Percentiles rank a stretch among this genome's conserved stretches.
Evolutionary conservation across 306 rosid species (phyloP).

Genomic region (Dryas octopetala): DNA sequence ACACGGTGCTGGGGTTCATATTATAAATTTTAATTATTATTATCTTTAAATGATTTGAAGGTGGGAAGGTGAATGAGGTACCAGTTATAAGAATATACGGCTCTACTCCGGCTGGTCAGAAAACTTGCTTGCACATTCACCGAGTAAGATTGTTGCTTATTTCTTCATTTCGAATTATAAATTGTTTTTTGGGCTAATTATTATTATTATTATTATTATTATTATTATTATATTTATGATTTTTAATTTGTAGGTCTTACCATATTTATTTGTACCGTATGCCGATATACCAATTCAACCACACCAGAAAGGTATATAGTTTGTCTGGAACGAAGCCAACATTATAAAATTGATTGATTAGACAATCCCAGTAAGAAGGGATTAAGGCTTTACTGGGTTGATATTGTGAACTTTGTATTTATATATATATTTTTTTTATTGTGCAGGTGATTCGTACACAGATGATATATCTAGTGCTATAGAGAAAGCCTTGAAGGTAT

Average conservation of each 20-base stretch:
- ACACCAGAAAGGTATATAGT: slow-evolving; percentile 51
- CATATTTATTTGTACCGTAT: slow-evolving; percentile 81
- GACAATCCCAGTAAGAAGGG: neutral
- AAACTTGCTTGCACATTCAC: slow-evolving; percentile 87
- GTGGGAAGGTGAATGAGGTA: slow-evolving; percentile 80
- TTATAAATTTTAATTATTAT: neutral
- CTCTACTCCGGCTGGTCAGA: slow-evolving; percentile 93
- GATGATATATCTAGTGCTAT: slow-evolving; percentile 55
- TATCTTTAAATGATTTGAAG: slow-evolving; percentile 28
- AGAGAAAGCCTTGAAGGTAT: slow-evolving; percentile 91
- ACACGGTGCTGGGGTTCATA: neutral
- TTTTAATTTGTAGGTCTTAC: slow-evolving; percentile 58
- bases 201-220: too few species aligned
- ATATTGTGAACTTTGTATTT: neutral
- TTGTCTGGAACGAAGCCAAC: slow-evolving; percentile 8
- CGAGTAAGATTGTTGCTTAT: slow-evolving; percentile 47
- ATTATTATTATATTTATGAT: neutral
- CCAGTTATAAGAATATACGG: slow-evolving; percentile 86
- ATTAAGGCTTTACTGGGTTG: slow-evolving; percentile 20
- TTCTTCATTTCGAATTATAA: neutral
- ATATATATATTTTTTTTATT: slow-evolving; percentile 3
- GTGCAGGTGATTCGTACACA: slow-evolving; percentile 60
- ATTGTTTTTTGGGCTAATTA: neutral
- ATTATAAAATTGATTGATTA: neutral
- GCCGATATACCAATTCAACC: slow-evolving; percentile 54